Evolutionary conservation across 805 yeast genomes (phyloP).

Genomic region (Hanseniaspora taiwanica): DNA sequence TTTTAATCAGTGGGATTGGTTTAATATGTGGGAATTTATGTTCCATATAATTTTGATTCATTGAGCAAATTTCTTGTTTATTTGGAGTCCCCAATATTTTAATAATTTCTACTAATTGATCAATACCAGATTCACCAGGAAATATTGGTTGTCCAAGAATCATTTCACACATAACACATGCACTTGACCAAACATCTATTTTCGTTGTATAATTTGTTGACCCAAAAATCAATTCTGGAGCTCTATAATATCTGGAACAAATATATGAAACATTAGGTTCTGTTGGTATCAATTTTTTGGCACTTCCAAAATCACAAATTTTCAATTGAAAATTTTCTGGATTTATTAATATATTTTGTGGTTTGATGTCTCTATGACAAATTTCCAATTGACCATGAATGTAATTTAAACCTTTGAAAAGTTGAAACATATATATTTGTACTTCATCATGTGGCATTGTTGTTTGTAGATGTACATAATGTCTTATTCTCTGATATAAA

Average conservation of each 20-base stretch:
- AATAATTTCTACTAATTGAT: conserved; percentile 91
- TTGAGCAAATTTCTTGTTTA: conserved; percentile 77
- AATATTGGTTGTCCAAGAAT: conserved; percentile 91
- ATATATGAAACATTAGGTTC: conserved; percentile 95
- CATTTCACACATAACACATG: conserved; percentile 96
- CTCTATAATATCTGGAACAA: conserved; percentile 92
- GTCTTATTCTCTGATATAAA: conserved; percentile 78
- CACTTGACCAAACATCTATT: conserved; percentile 95
- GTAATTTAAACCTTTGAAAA: conserved; percentile 66
- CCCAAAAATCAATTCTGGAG: conserved; percentile 95
- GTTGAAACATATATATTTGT: conserved; percentile 68
- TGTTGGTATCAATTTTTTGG: conserved; percentile 74
- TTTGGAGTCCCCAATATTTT: conserved; percentile 93
- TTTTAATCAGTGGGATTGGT: conserved; percentile 58
- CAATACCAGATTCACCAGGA: conserved; percentile 97
- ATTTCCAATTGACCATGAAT: conserved; percentile 60
- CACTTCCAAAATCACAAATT: conserved; percentile 93
- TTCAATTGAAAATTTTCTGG: conserved; percentile 76
- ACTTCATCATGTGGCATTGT: conserved; percentile 85
- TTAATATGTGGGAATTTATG: conserved; percentile 86
- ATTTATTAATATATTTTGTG: conserved; percentile 78
- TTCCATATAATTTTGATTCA: conserved; percentile 96
- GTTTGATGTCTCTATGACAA: conserved; percentile 93
- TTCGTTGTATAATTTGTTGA: conserved; percentile 93
- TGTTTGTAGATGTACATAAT: conserved; percentile 51